These are phyloP conservation scores for Quercus suber DNA, from an alignment of 306 rosid species.

Conservation along the genomic window DNA sequence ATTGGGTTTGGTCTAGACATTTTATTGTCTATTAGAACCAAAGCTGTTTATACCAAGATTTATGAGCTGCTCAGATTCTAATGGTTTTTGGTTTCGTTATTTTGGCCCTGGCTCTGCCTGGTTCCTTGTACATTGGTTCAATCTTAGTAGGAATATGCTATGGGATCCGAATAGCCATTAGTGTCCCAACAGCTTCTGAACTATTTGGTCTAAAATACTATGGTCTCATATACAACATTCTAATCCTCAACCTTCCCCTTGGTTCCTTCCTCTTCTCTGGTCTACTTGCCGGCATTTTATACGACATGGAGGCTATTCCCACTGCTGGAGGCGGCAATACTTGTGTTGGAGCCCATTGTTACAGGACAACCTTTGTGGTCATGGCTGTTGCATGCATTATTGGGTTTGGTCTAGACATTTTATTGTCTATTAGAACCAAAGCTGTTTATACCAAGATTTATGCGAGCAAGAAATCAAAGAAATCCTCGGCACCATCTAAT, in stretches of 20 bases:
- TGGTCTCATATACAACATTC: slow-evolving; percentile 74
- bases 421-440: slow-evolving; percentile 58
- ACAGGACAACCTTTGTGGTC: slow-evolving; percentile 58
- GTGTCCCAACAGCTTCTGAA: slow-evolving; percentile 77
- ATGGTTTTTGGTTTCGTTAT: slow-evolving; percentile 81
- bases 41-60: slow-evolving; percentile 53
- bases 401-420: slow-evolving; percentile 75
- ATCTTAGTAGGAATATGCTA: slow-evolving; percentile 75
- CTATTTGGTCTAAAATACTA: slow-evolving; percentile 84
- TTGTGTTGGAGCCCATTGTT: slow-evolving; percentile 85
- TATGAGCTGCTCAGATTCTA: slow-evolving; percentile 71
- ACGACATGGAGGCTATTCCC: slow-evolving; percentile 78
- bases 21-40: slow-evolving; percentile 57
- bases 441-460: slow-evolving; percentile 56
- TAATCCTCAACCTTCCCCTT: slow-evolving; percentile 83
- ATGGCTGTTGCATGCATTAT: slow-evolving; percentile 72
- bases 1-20: slow-evolving; percentile 79
- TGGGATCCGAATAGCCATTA: slow-evolving; percentile 71
- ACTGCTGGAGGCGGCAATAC: slow-evolving; percentile 77
- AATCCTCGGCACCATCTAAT: slow-evolving; percentile 10
- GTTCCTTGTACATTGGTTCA: slow-evolving; percentile 78
- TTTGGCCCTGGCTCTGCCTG: slow-evolving; percentile 73
- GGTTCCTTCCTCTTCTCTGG: slow-evolving; percentile 97
- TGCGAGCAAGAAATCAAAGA: slow-evolving; percentile 50
- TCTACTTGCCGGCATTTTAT: slow-evolving; percentile 72